Evolutionary conservation across 495 filamentous ascomycete genomes (phyloP).

Genomic region (Tuber indicum): DNA sequence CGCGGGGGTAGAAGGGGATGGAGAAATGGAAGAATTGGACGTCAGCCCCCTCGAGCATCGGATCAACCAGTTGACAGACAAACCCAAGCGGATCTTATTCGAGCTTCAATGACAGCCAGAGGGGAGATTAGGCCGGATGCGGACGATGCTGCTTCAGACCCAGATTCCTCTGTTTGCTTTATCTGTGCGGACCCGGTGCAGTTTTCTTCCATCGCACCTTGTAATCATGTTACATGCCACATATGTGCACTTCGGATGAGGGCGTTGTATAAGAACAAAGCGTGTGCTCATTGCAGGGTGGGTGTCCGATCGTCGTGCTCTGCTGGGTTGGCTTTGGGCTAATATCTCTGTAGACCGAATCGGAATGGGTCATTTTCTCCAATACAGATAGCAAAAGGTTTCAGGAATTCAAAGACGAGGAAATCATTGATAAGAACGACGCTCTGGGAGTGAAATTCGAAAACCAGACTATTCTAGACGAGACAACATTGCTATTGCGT

Average conservation of each 20-base stretch:
- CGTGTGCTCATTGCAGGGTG: conserved; percentile 90
- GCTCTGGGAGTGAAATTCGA: conserved; percentile 88
- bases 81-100: conserved; percentile 3
- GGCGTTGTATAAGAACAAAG: conserved; percentile 89
- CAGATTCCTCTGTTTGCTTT: conserved; percentile 81
- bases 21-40: conserved; percentile 7
- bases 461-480: conserved; percentile 74
- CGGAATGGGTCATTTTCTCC: conserved; percentile 84
- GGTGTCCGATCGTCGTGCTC: conserved; percentile 36
- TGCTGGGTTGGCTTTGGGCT: conserved; percentile 18
- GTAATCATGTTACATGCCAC: conserved; percentile 92
- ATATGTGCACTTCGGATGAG: conserved; percentile 85
- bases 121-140: conserved; percentile 18
- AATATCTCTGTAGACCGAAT: conserved; percentile 56
- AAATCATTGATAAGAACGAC: conserved; percentile 68
- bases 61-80: conserved; percentile 7
- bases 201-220: conserved; percentile 80
- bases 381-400: conserved; percentile 72
- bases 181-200: conserved; percentile 86
- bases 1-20: conserved; percentile 16
- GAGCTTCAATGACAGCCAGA: conserved; percentile 6
- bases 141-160: conserved; percentile 38
- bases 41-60: neutral
- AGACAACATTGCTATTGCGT: conserved; percentile 76
- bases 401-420: conserved; percentile 66